Evolutionary conservation across 495 filamentous ascomycete genomes (phyloP), one percentile per base, ranked within the genome.

Genomic region (Talaromyces wortmannii): DNA sequence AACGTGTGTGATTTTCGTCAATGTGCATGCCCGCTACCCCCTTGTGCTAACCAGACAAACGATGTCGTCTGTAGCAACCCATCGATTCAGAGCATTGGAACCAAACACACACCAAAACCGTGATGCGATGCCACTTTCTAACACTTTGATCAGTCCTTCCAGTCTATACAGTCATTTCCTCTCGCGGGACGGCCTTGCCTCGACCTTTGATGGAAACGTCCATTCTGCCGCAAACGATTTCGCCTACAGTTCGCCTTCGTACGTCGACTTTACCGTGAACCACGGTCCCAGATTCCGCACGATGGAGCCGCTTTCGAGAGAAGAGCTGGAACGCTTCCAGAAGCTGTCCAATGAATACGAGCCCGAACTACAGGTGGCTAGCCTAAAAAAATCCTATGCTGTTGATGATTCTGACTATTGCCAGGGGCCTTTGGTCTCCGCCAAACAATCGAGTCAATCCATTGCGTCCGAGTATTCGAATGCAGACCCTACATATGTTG

Each of bases 401-500:
- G 13, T 53, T 57, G 31, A 32, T 50, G 33, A 48, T 49, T 30
- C 47, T 69, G 59, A 71, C 57, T 54, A 49, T 52, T 54, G 55
- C 61, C 65, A 96, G 92, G 92, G 89, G 49, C 87, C 89, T 33
- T 75, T 91, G 11, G 89, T 97, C 46, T 88, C 92, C 57, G 73
- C 84, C 40, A 88, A 88, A 61, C 84, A 83, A 61, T 82, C 87
- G 10, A 96, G 84, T 71, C 83, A 83, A 60, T 80, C 75, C 49
- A 89, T 98, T 61, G 86, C 88, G 5, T 77, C 84, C 58, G 92
- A 96, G 66, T 98, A 96, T 72, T 89, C 90, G 29, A 87, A 89
- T 74, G 92, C 90, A 50, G 92, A 98, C 68, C 87, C 89, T 7
- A 73, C 88, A 23, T 92, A 88, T 61, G 82, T 88, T 7, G 78